Percentiles rank a stretch among this genome's conserved stretches.
These are phyloP conservation scores for Striga asiatica DNA, from an alignment of 257 asterid species.

Conservation along the genomic window DNA sequence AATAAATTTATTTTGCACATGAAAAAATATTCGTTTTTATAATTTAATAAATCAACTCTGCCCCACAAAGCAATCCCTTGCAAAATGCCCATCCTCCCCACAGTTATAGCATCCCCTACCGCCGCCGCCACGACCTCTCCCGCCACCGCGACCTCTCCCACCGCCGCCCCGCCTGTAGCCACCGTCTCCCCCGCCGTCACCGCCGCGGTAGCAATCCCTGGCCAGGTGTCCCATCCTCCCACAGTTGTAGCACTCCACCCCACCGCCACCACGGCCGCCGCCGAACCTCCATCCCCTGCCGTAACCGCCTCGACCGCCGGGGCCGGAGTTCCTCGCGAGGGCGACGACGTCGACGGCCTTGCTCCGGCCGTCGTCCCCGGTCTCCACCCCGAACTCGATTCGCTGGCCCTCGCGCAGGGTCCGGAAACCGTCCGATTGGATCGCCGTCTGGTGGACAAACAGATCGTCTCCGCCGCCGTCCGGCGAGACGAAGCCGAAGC, in stretches of 20 bases:
- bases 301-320: constrained; percentile 16
- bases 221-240: constrained; percentile 45
- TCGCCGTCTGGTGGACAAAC: constrained; percentile 45
- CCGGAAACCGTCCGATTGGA: constrained; percentile 37
- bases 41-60: constrained; percentile 16
- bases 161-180: constrained; percentile 8
- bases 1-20: not conserved
- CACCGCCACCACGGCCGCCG: constrained; percentile 22
- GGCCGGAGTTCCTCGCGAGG: constrained; percentile 15
- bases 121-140: constrained; percentile 22
- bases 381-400: constrained; percentile 35
- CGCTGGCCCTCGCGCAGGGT: constrained; percentile 46
- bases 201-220: constrained; percentile 30
- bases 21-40: too few species aligned
- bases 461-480: constrained; percentile 46
- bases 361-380: constrained; percentile 33
- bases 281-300: constrained; percentile 15
- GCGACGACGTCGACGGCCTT: constrained; percentile 34
- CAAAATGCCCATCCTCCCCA: constrained; percentile 48
- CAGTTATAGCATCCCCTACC: constrained; percentile 33
- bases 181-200: constrained; percentile 12
- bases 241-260: constrained; percentile 41
- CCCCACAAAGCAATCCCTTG: constrained; percentile 35
- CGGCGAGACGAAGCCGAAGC: constrained; percentile 39
- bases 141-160: constrained; percentile 20